Evolutionary conservation across 2,329 filamentous ascomycete species (phyloP).

Genomic region (Aspergillus oerlinghausenensis): DNA sequence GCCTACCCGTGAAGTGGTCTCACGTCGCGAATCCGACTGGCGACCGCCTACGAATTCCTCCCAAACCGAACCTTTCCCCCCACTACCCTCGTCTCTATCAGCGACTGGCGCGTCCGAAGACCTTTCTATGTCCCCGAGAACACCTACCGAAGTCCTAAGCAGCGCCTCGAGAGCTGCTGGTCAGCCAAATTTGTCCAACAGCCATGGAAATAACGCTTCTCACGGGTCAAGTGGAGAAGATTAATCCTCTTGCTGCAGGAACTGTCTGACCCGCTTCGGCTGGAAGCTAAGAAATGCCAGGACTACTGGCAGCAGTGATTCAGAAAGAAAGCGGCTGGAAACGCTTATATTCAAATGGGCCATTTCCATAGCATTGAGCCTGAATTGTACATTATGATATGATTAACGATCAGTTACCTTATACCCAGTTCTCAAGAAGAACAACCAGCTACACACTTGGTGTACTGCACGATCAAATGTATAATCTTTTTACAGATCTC

Average conservation of each 20-base stretch:
- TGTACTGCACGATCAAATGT: background rate
- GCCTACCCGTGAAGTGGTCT: slow-evolving; percentile 1
- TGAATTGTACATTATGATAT: slow-evolving; percentile 10
- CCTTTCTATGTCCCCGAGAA: slow-evolving; percentile 1
- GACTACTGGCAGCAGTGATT: background rate
- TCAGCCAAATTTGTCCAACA: background rate
- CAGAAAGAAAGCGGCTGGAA: background rate
- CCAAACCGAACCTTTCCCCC: slow-evolving; percentile 32
- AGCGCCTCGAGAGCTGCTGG: background rate
- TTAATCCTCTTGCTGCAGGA: background rate
- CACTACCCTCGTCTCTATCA: slow-evolving; percentile 21
- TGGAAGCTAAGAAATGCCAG: background rate
- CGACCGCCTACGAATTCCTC: slow-evolving; percentile 14
- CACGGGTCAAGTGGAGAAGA: background rate
- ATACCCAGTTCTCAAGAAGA: slow-evolving; percentile 2
- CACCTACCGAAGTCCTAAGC: background rate
- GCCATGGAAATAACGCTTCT: background rate
- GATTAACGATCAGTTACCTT: slow-evolving; percentile 12
- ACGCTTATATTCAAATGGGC: background rate
- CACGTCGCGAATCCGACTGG: slow-evolving; percentile 11
- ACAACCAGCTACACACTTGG: background rate
- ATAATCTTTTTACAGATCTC: background rate
- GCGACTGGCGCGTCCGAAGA: background rate
- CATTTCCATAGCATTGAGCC: background rate
- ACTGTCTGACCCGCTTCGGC: background rate